Base-by-base conservation (phyloP, 495 filamentous ascomycete genomes). In the Aspergillus panamensis region DNA sequence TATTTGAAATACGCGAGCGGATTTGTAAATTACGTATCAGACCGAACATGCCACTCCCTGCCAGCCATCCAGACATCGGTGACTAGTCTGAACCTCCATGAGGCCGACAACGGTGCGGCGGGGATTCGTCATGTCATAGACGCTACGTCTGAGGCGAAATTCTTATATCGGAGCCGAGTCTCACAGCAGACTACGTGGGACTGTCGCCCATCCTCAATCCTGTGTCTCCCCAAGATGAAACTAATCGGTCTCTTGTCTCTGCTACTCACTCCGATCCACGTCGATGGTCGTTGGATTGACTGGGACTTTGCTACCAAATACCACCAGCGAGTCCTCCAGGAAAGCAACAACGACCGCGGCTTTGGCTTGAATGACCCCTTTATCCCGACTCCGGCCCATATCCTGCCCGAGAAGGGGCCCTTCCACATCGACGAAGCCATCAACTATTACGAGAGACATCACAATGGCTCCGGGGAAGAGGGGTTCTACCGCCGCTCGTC, bases 311-410 rank as follows among this genome's bases (percentile, higher is more conserved):
- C 35, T 39, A 39, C 35, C 8, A 12, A 12, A 10, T 10, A 39
- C 10, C 35, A 12, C 35, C 35, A 39, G 35, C 35, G 10, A 12
- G 21, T 54, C 32, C 51, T 54, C 20, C 6, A 50, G 16, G 25
- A 45, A 16, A 6, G 1, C 0, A 21, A 54, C 0, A 29, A 32
- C 17, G 29, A 44, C 20, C 39, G 37, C 1, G 51, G 51, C 8
- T 54, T 54, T 45, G 51, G 51, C 0, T 12, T 54, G 51, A 54
- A 54, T 43, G 51, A 54, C 20, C 51, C 51, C 3, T 54, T 54
- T 13, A 54, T 54, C 21, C 51, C 51, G 8, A 19, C 25, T 29
- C 39, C 51, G 1, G 20, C 39, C 17, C 51, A 54, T 19, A 45
- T 54, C 39, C 39, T 54, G 2, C 51, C 51, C 4, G 51, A 53